Evolutionary conservation across 2,329 filamentous ascomycete species (phyloP).

Genomic region (Sodiomyces alkalinus): DNA sequence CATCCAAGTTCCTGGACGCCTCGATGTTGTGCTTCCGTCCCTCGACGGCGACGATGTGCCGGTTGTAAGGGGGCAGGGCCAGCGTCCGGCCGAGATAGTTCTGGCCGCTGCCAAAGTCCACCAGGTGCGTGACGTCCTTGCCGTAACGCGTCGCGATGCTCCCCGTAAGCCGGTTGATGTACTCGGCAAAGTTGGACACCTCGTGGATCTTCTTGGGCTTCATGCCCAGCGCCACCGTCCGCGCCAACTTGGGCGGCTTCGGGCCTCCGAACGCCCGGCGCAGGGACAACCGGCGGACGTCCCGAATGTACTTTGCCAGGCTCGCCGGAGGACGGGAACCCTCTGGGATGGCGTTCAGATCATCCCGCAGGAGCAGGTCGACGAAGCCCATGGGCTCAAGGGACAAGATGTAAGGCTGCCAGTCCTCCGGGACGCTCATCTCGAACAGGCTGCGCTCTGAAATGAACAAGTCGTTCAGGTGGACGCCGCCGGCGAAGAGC

Average conservation of each 20-base stretch:
- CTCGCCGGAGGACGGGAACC: slow-evolving; percentile 29
- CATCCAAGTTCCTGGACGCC: slow-evolving; percentile 70
- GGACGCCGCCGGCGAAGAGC: slow-evolving; percentile 89
- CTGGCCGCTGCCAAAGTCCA: slow-evolving; percentile 93
- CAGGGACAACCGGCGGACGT: slow-evolving; percentile 56
- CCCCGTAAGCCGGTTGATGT: slow-evolving; percentile 47
- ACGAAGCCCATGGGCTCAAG: slow-evolving; percentile 62
- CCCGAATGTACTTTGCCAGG: slow-evolving; percentile 56
- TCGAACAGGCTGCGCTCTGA: slow-evolving; percentile 71
- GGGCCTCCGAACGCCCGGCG: slow-evolving; percentile 42
- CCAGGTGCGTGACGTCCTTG: slow-evolving; percentile 61
- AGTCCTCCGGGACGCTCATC: slow-evolving; percentile 59
- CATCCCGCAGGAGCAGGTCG: slow-evolving; percentile 66
- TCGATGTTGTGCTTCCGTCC: slow-evolving; percentile 73
- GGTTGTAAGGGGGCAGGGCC: slow-evolving; percentile 72
- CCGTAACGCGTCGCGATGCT: slow-evolving; percentile 43
- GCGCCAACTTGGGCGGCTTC: slow-evolving; percentile 42
- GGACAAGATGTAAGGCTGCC: slow-evolving; percentile 62
- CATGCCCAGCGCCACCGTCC: slow-evolving; percentile 75
- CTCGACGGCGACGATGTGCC: slow-evolving; percentile 81
- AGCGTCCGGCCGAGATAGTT: slow-evolving; percentile 87
- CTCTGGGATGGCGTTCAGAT: slow-evolving; percentile 32
- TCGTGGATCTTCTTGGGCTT: slow-evolving; percentile 92
- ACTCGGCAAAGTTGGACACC: slow-evolving; percentile 79
- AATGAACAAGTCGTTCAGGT: slow-evolving; percentile 93